Percentiles rank a stretch among this genome's conserved stretches.
Evolutionary conservation across 192 early-diverging fungal genomes (phyloP).

Genomic region (Podila minutissima): DNA sequence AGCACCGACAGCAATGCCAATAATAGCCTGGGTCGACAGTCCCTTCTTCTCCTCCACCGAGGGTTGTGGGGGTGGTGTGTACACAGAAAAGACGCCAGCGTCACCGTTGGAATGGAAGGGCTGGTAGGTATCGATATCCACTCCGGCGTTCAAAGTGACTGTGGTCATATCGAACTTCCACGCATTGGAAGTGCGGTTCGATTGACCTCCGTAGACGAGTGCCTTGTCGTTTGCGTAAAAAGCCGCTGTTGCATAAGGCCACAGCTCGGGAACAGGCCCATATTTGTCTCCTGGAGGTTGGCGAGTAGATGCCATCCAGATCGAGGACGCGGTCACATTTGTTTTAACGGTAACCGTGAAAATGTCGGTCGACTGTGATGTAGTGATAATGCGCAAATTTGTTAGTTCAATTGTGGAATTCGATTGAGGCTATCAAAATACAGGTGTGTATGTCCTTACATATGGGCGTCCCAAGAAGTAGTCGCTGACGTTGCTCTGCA

Average conservation of each 20-base stretch:
- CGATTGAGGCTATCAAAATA: no score
- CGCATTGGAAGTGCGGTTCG: conserved; percentile 7
- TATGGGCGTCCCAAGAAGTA: conserved; percentile 24
- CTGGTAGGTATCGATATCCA: conserved; percentile 6
- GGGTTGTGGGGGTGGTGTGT: neutral
- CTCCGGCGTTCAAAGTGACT: neutral
- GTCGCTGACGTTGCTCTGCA: conserved; percentile 4
- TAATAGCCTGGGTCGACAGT: conserved; percentile 31
- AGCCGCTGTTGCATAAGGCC: conserved; percentile 27
- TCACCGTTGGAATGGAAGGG: neutral
- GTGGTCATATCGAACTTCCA: conserved; percentile 23
- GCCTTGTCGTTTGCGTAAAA: neutral
- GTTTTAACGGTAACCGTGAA: neutral
- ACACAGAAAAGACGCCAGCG: conserved; percentile 15
- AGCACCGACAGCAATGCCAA: conserved; percentile 43
- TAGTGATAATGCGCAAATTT: neutral
- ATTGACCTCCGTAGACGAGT: conserved; percentile 30
- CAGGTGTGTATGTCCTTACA: neutral
- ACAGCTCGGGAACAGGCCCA: conserved; percentile 19
- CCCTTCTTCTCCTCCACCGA: conserved; percentile 10
- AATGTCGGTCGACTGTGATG: neutral
- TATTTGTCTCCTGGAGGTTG: neutral
- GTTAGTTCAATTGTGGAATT: no score
- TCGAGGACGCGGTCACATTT: neutral
- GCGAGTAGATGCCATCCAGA: conserved; percentile 17